phyloP scores from a whole-genome alignment of 179 eudicot genomes.

The Nepenthes alata region DNA sequence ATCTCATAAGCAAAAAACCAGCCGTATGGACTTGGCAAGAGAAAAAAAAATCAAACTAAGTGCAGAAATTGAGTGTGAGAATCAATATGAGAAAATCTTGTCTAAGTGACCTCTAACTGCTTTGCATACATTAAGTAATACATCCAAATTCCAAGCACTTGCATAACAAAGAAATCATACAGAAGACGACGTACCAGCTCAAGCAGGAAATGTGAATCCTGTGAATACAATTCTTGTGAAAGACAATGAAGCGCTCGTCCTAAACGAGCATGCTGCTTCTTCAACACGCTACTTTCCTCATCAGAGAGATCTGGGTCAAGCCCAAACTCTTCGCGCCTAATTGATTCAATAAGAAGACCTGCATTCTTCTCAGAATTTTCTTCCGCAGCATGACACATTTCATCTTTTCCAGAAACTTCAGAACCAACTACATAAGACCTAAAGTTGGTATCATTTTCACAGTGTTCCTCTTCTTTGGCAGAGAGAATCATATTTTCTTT shows the following conservation, averaged over 20 bases:
- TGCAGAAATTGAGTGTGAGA: not conserved
- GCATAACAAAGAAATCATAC: not conserved
- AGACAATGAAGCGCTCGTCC: slow-evolving; percentile 98
- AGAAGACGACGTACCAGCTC: slow-evolving; percentile 60
- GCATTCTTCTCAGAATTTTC: slow-evolving; percentile 33
- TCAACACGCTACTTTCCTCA: slow-evolving; percentile 47
- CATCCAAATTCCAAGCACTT: slow-evolving; percentile 4
- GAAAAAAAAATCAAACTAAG: not conserved
- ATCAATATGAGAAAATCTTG: not conserved
- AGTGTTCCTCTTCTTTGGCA: slow-evolving; percentile 16
- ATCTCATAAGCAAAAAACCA: too few species aligned
- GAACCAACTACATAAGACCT: slow-evolving; percentile 5
- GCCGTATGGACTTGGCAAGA: too few species aligned
- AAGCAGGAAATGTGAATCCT: slow-evolving; percentile 93
- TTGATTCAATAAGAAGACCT: slow-evolving; percentile 51
- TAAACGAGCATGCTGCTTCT: slow-evolving; percentile 91
- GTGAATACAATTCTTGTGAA: slow-evolving; percentile 88
- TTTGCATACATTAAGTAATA: not conserved
- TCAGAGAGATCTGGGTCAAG: slow-evolving; percentile 48
- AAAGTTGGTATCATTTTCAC: slow-evolving; percentile 4
- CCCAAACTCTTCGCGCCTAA: slow-evolving; percentile 88
- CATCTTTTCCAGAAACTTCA: slow-evolving; percentile 7
- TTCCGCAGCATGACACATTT: slow-evolving; percentile 9
- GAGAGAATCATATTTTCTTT: slow-evolving; percentile 10
- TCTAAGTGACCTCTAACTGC: not conserved